A percentile compares a stretch with the other conserved stretches of the same genome.
Conservation (phyloP, 148 eudicot genomes). For the Cornus controversa region DNA sequence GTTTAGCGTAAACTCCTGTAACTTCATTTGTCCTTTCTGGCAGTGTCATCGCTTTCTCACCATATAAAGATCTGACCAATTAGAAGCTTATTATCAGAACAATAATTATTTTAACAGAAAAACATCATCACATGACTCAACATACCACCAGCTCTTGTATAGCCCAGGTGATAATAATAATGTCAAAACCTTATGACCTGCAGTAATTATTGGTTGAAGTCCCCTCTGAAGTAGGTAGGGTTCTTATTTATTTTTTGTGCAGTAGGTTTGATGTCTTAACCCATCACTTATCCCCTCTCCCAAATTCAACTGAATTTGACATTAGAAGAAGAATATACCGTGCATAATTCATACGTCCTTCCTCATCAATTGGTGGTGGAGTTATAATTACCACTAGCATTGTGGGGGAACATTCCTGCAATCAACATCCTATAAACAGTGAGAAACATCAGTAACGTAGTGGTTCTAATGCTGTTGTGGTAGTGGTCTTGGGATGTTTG, state of each 20-base stretch:
- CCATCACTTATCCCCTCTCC: background rate
- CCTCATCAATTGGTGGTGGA: slow-evolving; percentile 86
- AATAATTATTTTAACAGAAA: background rate
- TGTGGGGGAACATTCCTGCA: slow-evolving; percentile 66
- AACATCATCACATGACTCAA: background rate
- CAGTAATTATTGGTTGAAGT: background rate
- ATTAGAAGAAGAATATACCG: slow-evolving; percentile 37
- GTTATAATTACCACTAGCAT: slow-evolving; percentile 79
- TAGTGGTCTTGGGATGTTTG: background rate
- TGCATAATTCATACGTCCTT: slow-evolving; percentile 71
- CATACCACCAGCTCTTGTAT: background rate
- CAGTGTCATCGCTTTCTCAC: slow-evolving; percentile 64
- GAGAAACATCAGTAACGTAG: background rate
- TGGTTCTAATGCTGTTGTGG: background rate
- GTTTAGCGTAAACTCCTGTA: slow-evolving; percentile 59
- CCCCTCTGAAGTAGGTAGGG: background rate
- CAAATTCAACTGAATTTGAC: background rate
- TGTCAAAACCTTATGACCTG: background rate
- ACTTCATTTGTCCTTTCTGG: slow-evolving; percentile 90
- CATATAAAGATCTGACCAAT: slow-evolving; percentile 64
- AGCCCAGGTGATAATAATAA: background rate
- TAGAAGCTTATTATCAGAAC: slow-evolving; percentile 1
- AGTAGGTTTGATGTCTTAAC: background rate
- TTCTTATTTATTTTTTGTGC: background rate
- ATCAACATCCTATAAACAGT: slow-evolving; percentile 4